A percentile compares a stretch with the other conserved stretches of the same genome.
Conservation (phyloP, 257 asterid genomes). For the Solanum peruvianum region DNA sequence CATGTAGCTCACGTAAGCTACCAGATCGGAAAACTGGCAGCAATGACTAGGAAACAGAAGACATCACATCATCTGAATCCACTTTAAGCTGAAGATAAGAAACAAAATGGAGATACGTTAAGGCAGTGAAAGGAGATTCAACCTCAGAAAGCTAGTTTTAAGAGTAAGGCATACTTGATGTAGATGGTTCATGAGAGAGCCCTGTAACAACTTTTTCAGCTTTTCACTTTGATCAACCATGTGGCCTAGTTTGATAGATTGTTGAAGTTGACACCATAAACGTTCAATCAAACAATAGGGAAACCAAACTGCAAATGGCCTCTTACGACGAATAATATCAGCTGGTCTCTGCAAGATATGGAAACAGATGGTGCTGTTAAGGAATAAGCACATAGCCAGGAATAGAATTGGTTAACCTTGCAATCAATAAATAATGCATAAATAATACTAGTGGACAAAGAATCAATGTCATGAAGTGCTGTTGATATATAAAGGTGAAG, state of each 20-base stretch:
- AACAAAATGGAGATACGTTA: background rate
- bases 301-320: slow-evolving; percentile 73
- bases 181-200: slow-evolving; percentile 60
- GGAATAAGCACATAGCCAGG: background rate
- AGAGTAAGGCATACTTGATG: slow-evolving; percentile 35
- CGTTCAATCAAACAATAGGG: slow-evolving; percentile 81
- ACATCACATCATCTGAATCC: slow-evolving; percentile 65
- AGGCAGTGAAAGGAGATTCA: background rate
- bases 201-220: slow-evolving; percentile 54
- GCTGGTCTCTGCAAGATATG: slow-evolving; percentile 61
- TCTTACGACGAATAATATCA: slow-evolving; percentile 68
- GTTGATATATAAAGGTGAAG: background rate
- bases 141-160: background rate
- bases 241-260: slow-evolving; percentile 71
- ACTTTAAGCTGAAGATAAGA: slow-evolving; percentile 49
- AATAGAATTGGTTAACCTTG: background rate
- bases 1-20: background rate
- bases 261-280: slow-evolving; percentile 80
- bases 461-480: background rate
- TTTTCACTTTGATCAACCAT: slow-evolving; percentile 73
- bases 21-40: background rate
- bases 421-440: background rate
- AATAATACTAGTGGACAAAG: background rate
- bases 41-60: slow-evolving; percentile 20
- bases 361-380: background rate